These are phyloP conservation scores for Trichophyton equinum DNA, from an alignment of 2,329 filamentous ascomycete species.

Conservation along the genomic window DNA sequence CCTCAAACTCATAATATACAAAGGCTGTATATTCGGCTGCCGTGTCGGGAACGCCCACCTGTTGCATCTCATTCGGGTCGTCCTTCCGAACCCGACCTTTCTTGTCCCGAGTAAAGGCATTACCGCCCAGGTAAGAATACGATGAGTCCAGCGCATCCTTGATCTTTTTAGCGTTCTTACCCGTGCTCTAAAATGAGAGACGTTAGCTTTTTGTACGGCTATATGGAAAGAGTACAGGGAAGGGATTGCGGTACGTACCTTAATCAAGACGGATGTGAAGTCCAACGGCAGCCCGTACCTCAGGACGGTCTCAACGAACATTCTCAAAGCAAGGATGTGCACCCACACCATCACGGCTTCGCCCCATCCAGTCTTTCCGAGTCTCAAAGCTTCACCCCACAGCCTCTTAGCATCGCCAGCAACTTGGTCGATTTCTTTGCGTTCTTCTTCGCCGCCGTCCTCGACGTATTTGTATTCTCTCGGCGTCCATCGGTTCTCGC, in stretches of 20 bases:
- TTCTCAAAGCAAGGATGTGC: conserved; percentile 76
- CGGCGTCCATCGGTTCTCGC: conserved; percentile 89
- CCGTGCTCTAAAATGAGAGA: conserved; percentile 49
- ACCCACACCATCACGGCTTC: conserved; percentile 95
- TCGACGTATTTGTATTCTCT: conserved; percentile 89
- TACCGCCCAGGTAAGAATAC: conserved; percentile 87
- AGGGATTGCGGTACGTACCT: conserved; percentile 45
- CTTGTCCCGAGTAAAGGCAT: conserved; percentile 88
- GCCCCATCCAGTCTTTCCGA: conserved; percentile 85
- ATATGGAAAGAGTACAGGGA: neutral
- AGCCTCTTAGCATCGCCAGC: conserved; percentile 78
- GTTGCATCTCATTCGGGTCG: conserved; percentile 74
- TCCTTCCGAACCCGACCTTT: conserved; percentile 85
- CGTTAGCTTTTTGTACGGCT: conserved; percentile 9
- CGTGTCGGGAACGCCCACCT: conserved; percentile 42
- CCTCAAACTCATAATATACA: conserved; percentile 91
- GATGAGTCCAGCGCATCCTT: conserved; percentile 66
- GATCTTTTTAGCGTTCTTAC: conserved; percentile 70
- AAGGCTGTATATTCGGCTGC: conserved; percentile 84
- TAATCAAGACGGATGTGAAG: conserved; percentile 72
- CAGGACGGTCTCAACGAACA: conserved; percentile 97
- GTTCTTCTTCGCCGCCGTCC: conserved; percentile 79
- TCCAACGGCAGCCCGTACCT: conserved; percentile 85
- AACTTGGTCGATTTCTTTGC: conserved; percentile 70
- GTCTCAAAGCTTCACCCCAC: conserved; percentile 78